Percentiles rank a stretch among this genome's conserved stretches.
phyloP scores from a whole-genome alignment of 2,329 filamentous ascomycete species.

The Alternaria sp. region DNA sequence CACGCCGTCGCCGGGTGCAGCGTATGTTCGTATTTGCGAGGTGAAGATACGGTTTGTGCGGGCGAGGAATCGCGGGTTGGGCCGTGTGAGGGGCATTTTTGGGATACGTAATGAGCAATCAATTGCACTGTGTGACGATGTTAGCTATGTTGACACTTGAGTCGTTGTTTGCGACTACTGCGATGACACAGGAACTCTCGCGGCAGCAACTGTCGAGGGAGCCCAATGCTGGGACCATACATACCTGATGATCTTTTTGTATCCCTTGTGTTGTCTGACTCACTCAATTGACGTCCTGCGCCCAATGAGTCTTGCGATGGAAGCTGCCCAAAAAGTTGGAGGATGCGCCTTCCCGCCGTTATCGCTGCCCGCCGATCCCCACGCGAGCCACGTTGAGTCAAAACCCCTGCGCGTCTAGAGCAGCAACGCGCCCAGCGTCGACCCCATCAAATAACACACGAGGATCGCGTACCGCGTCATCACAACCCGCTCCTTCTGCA shows the following conservation, averaged over 20 bases:
- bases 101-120: not conserved
- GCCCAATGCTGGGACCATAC: not conserved
- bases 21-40: constrained; percentile 61
- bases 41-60: constrained; percentile 32
- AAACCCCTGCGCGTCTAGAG: constrained; percentile 12
- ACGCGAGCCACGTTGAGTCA: constrained; percentile 9
- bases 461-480: constrained; percentile 27
- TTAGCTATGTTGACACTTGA: constrained; percentile 1
- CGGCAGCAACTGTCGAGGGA: not conserved
- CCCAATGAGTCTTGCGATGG: constrained; percentile 14
- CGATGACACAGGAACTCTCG: not conserved
- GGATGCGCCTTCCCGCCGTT: constrained; percentile 20
- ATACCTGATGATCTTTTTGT: constrained; percentile 12
- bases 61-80: constrained; percentile 35
- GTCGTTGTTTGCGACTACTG: not conserved
- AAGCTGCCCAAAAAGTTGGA: constrained; percentile 8
- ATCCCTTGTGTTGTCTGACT: constrained; percentile 4
- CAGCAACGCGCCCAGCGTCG: constrained; percentile 26
- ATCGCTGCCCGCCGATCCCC: constrained; percentile 20
- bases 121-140: constrained; percentile 3
- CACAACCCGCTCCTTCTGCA: constrained; percentile 20
- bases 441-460: constrained; percentile 32
- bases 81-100: constrained; percentile 42
- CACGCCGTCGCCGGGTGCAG: constrained; percentile 63
- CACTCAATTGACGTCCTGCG: constrained; percentile 27